Base-by-base conservation (phyloP, 192 early-diverging fungal genomes). In the Entomortierella parvispora region DNA sequence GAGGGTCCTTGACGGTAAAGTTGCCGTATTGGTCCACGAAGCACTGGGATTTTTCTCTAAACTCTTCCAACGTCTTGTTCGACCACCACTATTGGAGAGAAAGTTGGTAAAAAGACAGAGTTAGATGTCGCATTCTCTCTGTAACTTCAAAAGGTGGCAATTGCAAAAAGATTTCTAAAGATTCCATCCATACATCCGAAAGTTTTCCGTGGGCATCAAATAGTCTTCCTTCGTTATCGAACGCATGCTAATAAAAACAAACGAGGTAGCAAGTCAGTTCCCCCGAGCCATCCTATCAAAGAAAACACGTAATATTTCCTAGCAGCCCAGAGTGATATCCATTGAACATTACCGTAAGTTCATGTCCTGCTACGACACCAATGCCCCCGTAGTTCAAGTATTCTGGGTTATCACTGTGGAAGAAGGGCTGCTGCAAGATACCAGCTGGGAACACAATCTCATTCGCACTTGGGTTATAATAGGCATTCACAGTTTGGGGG, bases 311-410 rank as follows among this genome's bases (percentile, higher is more conserved):
- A n/a, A n/a, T n/a, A n/a, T n/a, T n/a, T n/a, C n/a, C n/a, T 23
- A 58, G n/a, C 37, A 44, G 12, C 20, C 18, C 40, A 58, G 20
- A 12, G 28, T 43, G n/a, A 31, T 47, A 54, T 8, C 14, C 40
- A 15, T 40, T 9, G 37, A 14, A 3, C 51, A 58, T 68, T 79
- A 86, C 85, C 28, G 84, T 88, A n/a, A 93, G 72, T 65, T 94
- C 92, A 68, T 94, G 92, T 2, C 92, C 91, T 42, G 92, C 86
- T 25, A 94, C 83, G 45, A 85, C 78, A 18, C 92, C 92, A 29
- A 90, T 82, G 7, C 80, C 81, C 18, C 91, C 92, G 79, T 87
- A 93, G 58, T 92, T 92, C 56, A 93, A 32, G 44, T 84, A 83
- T 53, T 76, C 79, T 14, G 90, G 88, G 52, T 83, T 86, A 7